Evolutionary conservation across 2,329 filamentous ascomycete genomes (phyloP).

Genomic region (Aspergillus ruber): DNA sequence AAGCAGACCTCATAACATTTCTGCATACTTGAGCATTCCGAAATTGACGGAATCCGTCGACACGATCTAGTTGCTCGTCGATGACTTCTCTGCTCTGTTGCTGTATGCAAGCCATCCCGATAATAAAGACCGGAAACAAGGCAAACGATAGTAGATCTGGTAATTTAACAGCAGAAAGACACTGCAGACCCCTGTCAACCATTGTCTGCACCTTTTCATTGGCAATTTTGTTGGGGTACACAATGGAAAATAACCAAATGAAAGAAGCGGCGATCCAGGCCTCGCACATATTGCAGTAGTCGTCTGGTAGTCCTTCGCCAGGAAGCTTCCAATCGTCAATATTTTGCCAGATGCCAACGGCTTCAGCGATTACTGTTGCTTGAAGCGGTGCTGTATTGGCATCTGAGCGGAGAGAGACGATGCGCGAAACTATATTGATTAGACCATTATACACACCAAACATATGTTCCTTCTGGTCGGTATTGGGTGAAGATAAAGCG

Average conservation of each 20-base stretch:
- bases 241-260: not conserved
- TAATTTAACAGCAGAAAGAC: not conserved
- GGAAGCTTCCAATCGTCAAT: not conserved
- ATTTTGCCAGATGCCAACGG: not conserved
- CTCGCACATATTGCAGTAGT: not conserved
- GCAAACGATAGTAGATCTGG: not conserved
- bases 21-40: not conserved
- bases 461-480: not conserved
- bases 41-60: not conserved
- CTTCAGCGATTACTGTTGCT: not conserved
- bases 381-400: not conserved
- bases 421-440: not conserved
- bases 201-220: not conserved
- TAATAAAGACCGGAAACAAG: not conserved
- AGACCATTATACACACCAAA: not conserved
- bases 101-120: not conserved
- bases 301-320: not conserved
- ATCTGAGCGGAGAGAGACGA: not conserved
- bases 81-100: not conserved
- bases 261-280: not conserved
- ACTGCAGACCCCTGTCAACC: not conserved
- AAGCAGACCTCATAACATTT: not conserved
- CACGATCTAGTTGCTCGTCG: not conserved
- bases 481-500: not conserved
- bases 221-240: not conserved